Conservation (phyloP, 2,329 filamentous ascomycete species). For the Stemphylium lycopersici region DNA sequence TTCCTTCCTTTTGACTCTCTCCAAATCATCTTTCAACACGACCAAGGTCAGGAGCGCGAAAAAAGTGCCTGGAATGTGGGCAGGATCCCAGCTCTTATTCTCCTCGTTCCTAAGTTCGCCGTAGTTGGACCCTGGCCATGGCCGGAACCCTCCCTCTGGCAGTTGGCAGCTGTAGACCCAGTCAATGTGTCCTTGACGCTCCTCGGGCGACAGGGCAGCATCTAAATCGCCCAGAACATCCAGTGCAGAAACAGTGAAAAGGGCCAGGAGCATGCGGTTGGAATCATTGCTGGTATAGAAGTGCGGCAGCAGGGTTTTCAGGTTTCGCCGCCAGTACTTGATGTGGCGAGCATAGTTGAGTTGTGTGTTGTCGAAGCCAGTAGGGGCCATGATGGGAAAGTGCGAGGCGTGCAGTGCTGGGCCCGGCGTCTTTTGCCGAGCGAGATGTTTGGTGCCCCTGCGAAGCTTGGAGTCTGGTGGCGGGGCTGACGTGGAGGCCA, state of each 20-base stretch:
- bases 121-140: constrained; percentile 73
- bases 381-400: constrained; percentile 27
- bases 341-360: constrained; percentile 64
- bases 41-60: constrained; percentile 82
- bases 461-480: constrained; percentile 8
- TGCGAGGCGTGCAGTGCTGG: constrained; percentile 4
- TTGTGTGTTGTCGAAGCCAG: constrained; percentile 21
- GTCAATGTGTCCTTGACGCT: constrained; percentile 63
- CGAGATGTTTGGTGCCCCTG: constrained; percentile 8
- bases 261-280: constrained; percentile 86
- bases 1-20: constrained; percentile 68
- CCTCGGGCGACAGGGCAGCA: constrained; percentile 58
- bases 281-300: constrained; percentile 89
- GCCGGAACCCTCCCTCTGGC: constrained; percentile 84
- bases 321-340: constrained; percentile 91
- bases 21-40: constrained; percentile 65
- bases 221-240: constrained; percentile 75
- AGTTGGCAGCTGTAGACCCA: constrained; percentile 92
- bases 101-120: constrained; percentile 55
- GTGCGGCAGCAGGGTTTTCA: constrained; percentile 78
- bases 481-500: constrained; percentile 13
- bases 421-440: constrained; percentile 14
- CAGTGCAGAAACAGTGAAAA: constrained; percentile 85
- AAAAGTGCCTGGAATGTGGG: constrained; percentile 85
- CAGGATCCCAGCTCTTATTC: constrained; percentile 70